A percentile compares a stretch with the other conserved stretches of the same genome.
These are phyloP conservation scores for Kodamaea jinghongensis DNA, from an alignment of 805 yeast genomes.

Conservation along the genomic window DNA sequence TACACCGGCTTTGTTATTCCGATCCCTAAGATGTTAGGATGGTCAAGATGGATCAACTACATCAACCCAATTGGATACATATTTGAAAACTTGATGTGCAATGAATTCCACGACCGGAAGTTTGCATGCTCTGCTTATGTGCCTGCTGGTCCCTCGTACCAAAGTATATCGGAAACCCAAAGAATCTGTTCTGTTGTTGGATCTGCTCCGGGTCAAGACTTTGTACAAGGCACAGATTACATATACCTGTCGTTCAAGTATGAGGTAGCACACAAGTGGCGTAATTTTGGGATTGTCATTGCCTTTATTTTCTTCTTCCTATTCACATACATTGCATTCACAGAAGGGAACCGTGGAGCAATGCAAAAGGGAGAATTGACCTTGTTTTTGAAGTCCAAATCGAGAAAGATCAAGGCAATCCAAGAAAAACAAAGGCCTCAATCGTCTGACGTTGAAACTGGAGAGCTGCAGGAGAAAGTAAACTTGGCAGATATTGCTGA, in stretches of 20 bases:
- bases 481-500: constrained; percentile 27
- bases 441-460: constrained; percentile 24
- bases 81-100: constrained; percentile 62
- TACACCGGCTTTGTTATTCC: constrained; percentile 71
- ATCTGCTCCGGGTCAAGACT: constrained; percentile 49
- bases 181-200: constrained; percentile 63
- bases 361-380: constrained; percentile 49
- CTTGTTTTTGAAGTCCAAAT: constrained; percentile 51
- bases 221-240: constrained; percentile 61
- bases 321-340: constrained; percentile 29
- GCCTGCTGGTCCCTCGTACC: constrained; percentile 60
- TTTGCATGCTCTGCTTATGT: constrained; percentile 55
- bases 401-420: constrained; percentile 45
- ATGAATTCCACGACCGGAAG: constrained; percentile 58
- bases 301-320: constrained; percentile 49
- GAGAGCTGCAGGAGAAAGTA: constrained; percentile 16
- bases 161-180: constrained; percentile 28
- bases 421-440: constrained; percentile 20
- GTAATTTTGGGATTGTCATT: constrained; percentile 68
- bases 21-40: constrained; percentile 57
- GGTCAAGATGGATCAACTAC: constrained; percentile 69
- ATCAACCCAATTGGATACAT: constrained; percentile 56
- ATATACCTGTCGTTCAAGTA: constrained; percentile 49
- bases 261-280: constrained; percentile 64
- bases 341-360: constrained; percentile 46